phyloP scores from a whole-genome alignment of 2,329 filamentous ascomycete genomes.

The Arthrobotrys megalospora region DNA sequence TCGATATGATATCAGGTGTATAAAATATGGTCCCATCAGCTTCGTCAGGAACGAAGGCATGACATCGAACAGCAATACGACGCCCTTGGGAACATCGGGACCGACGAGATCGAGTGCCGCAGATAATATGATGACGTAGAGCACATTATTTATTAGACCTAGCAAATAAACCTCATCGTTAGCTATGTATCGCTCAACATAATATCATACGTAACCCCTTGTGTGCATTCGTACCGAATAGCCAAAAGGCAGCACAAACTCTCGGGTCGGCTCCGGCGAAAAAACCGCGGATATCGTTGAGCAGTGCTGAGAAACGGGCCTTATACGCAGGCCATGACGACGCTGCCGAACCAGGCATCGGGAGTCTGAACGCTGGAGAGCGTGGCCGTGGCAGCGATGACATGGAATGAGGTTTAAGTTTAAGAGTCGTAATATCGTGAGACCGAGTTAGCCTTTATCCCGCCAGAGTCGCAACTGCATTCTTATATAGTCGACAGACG shows the following conservation, averaged over 20 bases:
- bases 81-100: conserved; percentile 85
- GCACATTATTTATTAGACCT: conserved; percentile 96
- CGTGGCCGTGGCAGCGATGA: conserved; percentile 24
- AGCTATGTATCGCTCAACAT: conserved; percentile 27
- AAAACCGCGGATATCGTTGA: conserved; percentile 70
- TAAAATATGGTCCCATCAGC: conserved; percentile 91
- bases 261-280: conserved; percentile 79
- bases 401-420: background rate
- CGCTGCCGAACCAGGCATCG: conserved; percentile 73
- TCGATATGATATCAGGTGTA: conserved; percentile 86
- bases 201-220: conserved; percentile 17
- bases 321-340: conserved; percentile 82
- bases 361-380: conserved; percentile 67
- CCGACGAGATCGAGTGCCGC: conserved; percentile 96
- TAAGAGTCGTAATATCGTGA: background rate
- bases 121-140: conserved; percentile 96
- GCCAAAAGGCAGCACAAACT: conserved; percentile 88
- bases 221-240: conserved; percentile 79
- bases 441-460: conserved; percentile 10
- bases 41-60: conserved; percentile 91
- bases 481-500: conserved; percentile 11
- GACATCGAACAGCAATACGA: conserved; percentile 93
- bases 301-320: conserved; percentile 69
- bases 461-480: background rate
- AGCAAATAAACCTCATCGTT: conserved; percentile 35